Conservation (phyloP, 1,284 basidiomycete species). For the Pseudozyma hubeiensis region DNA sequence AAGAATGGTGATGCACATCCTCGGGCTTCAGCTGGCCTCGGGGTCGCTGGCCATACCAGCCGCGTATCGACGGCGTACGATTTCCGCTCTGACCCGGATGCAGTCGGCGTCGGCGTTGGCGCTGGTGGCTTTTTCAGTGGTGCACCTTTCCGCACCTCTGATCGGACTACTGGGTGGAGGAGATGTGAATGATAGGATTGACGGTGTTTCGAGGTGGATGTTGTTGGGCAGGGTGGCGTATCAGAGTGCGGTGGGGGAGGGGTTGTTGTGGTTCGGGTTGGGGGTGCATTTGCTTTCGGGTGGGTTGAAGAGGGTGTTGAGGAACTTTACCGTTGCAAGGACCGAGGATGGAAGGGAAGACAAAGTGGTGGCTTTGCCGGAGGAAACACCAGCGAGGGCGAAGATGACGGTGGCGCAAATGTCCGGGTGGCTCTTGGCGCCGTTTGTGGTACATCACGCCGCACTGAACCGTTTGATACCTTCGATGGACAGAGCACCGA, state of each 20-base stretch:
- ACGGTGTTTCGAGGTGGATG: constrained; percentile 49
- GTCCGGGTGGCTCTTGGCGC: constrained; percentile 49
- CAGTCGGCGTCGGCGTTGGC: constrained; percentile 25
- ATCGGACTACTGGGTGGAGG: constrained; percentile 23
- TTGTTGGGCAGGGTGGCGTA: constrained; percentile 63
- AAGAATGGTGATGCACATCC: constrained; percentile 17
- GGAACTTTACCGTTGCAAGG: constrained; percentile 12
- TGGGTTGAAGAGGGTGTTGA: constrained; percentile 25
- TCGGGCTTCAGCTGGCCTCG: constrained; percentile 17
- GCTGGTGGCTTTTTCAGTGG: constrained; percentile 24
- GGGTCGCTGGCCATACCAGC: constrained; percentile 5
- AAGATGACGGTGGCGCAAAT: constrained; percentile 14
- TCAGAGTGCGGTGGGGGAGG: constrained; percentile 53
- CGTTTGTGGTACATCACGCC: constrained; percentile 46
- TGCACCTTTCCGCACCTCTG: constrained; percentile 34
- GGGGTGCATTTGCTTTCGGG: constrained; percentile 46
- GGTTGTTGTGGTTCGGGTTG: constrained; percentile 52
- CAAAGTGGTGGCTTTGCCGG: background rate
- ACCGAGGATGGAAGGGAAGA: background rate
- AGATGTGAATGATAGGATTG: constrained; percentile 43
- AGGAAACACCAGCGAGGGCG: background rate
- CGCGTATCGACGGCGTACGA: background rate
- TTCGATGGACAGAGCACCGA: constrained; percentile 24
- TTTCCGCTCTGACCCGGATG: constrained; percentile 13
- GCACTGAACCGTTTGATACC: constrained; percentile 56